Evolutionary conservation across 345 rosid genomes (phyloP).

Genomic region (Aquilaria sinensis): DNA sequence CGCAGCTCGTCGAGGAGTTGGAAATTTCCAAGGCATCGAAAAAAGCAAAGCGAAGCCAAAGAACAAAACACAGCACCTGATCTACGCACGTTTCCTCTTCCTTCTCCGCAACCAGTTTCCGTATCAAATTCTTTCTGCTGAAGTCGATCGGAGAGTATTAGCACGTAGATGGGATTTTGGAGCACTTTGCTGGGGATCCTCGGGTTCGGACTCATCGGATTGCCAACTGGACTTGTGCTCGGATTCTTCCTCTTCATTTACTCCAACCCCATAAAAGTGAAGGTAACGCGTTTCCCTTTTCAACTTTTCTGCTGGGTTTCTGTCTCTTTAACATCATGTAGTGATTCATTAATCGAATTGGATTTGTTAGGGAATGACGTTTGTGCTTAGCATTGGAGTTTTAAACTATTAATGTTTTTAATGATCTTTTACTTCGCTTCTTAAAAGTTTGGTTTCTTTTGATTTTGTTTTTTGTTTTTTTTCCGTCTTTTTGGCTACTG

Average conservation of each 20-base stretch:
- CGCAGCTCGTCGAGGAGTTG: too few relatives aligned
- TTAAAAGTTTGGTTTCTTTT: not conserved
- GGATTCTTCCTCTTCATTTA: slow-evolving; percentile 67
- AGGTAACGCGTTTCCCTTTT: slow-evolving; percentile 36
- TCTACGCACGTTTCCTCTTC: too few relatives aligned
- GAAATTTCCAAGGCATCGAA: too few relatives aligned
- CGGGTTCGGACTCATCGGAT: slow-evolving; percentile 59
- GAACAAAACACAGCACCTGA: too few relatives aligned
- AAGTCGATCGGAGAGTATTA: not conserved
- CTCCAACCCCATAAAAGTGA: slow-evolving; percentile 41
- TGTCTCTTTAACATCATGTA: not conserved
- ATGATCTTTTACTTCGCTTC: not conserved
- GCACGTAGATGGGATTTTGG: slow-evolving; percentile 38
- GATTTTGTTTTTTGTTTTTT: not conserved
- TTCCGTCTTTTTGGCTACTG: not conserved
- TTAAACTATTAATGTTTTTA: not conserved
- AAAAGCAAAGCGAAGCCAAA: too few relatives aligned
- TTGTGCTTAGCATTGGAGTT: not conserved
- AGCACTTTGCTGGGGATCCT: slow-evolving; percentile 46
- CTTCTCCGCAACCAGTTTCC: too few relatives aligned
- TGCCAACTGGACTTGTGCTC: slow-evolving; percentile 57
- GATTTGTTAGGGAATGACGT: not conserved
- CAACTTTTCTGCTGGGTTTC: not conserved
- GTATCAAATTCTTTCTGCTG: too few relatives aligned
- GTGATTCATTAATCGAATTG: too few relatives aligned